Evolutionary conservation across 192 early-diverging fungal genomes (phyloP).

Genomic region (Phycomyces blakesleeanus): DNA sequence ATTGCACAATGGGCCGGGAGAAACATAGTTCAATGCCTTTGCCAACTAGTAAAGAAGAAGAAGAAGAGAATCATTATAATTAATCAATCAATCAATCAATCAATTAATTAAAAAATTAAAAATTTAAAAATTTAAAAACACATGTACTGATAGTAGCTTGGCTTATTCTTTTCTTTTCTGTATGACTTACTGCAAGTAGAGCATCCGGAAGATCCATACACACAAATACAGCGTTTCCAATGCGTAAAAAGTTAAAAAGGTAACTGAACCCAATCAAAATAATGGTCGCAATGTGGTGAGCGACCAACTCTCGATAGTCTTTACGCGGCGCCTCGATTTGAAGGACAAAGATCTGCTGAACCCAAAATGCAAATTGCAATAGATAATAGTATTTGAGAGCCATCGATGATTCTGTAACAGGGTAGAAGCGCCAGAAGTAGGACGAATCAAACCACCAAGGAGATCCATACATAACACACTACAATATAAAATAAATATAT

Average conservation of each 20-base stretch:
- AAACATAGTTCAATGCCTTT: conserved; percentile 75
- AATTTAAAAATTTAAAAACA: background rate
- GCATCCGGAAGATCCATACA: conserved; percentile 66
- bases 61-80: background rate
- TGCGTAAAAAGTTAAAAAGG: conserved; percentile 53
- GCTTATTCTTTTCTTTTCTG: background rate
- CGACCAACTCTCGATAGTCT: conserved; percentile 51
- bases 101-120: background rate
- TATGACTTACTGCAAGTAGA: conserved; percentile 49
- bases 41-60: conserved; percentile 45
- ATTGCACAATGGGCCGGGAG: conserved; percentile 51
- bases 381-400: conserved; percentile 57
- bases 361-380: conserved; percentile 56
- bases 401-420: conserved; percentile 41
- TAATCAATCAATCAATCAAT: background rate
- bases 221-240: conserved; percentile 61
- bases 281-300: conserved; percentile 60
- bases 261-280: conserved; percentile 56
- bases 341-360: conserved; percentile 57
- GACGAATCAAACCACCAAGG: conserved; percentile 63
- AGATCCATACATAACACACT: conserved; percentile 57
- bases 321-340: conserved; percentile 57
- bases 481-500: background rate
- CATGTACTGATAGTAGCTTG: too few relatives aligned
- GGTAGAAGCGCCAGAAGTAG: conserved; percentile 53